phyloP scores from a whole-genome alignment of 257 asterid species.

The Solanum chiquidenum region DNA sequence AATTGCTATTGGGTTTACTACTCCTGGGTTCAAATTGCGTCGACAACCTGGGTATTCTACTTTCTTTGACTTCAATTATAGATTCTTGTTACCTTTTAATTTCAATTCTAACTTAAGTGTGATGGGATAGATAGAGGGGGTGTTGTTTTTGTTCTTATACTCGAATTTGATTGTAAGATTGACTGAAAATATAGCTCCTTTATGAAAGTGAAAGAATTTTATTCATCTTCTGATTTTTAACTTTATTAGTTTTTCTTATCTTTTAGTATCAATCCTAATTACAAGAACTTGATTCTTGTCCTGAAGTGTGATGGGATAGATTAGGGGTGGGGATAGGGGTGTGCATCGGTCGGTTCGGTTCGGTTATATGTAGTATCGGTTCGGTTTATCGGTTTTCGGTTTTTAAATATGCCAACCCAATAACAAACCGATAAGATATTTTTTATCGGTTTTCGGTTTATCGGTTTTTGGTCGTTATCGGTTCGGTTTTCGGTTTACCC shows the following conservation, averaged over 20 bases:
- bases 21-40: slow-evolving; percentile 61
- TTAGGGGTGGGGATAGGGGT: background rate
- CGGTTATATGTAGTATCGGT: no score
- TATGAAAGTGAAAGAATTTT: background rate
- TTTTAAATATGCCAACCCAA: no score
- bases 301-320: background rate
- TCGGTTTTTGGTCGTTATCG: no score
- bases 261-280: background rate
- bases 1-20: slow-evolving; percentile 77
- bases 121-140: background rate
- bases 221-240: background rate
- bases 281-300: background rate
- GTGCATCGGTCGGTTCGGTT: no score
- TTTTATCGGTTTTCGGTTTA: no score
- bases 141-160: background rate
- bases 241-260: background rate
- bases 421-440: no score
- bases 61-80: background rate
- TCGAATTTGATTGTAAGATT: background rate
- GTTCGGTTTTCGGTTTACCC: no score
- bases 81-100: background rate
- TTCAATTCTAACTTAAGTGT: background rate
- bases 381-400: no score
- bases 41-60: slow-evolving; percentile 81
- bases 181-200: background rate